Evolutionary conservation across 805 yeast genomes (phyloP).

Genomic region (Metschnikowia chrysomelidarum): DNA sequence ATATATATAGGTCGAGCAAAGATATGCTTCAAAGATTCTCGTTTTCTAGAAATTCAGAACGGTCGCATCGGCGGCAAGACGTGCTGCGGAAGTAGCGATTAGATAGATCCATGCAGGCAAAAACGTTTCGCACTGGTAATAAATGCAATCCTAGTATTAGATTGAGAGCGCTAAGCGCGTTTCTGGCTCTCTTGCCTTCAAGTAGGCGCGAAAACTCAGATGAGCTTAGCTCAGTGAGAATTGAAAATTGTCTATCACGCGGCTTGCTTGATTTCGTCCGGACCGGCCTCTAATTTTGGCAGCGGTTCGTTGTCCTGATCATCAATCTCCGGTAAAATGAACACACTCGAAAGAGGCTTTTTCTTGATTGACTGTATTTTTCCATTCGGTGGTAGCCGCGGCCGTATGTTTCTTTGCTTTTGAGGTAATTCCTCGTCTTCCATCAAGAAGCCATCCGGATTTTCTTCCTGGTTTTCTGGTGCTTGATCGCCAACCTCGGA

Average conservation of each 20-base stretch:
- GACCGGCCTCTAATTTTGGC: not conserved
- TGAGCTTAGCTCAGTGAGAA: too few relatives aligned
- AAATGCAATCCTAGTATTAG: too few relatives aligned
- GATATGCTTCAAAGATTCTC: too few relatives aligned
- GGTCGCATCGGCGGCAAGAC: too few relatives aligned
- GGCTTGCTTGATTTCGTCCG: conserved; percentile 7
- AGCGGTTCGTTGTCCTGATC: conserved; percentile 1
- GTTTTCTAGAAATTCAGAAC: too few relatives aligned
- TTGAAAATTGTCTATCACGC: too few relatives aligned
- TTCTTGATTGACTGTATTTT: conserved; percentile 72
- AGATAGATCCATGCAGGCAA: conserved; percentile 7
- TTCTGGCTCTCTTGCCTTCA: too few relatives aligned
- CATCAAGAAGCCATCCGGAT: conserved; percentile 38
- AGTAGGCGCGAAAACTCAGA: too few relatives aligned
- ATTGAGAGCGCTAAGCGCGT: too few relatives aligned
- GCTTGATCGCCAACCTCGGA: conserved; percentile 43
- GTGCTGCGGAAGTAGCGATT: not conserved
- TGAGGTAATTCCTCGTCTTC: conserved; percentile 87
- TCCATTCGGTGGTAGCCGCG: conserved; percentile 89
- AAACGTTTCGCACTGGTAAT: conserved; percentile 1
- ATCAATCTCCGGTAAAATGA: conserved; percentile 30
- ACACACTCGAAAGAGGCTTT: conserved; percentile 30
- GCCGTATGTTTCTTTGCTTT: conserved; percentile 68
- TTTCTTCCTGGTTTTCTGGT: too few relatives aligned
- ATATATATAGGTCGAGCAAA: too few relatives aligned